Conservation (phyloP, 176 grass and related monocot genomes). For the Cenchrus americanus region DNA sequence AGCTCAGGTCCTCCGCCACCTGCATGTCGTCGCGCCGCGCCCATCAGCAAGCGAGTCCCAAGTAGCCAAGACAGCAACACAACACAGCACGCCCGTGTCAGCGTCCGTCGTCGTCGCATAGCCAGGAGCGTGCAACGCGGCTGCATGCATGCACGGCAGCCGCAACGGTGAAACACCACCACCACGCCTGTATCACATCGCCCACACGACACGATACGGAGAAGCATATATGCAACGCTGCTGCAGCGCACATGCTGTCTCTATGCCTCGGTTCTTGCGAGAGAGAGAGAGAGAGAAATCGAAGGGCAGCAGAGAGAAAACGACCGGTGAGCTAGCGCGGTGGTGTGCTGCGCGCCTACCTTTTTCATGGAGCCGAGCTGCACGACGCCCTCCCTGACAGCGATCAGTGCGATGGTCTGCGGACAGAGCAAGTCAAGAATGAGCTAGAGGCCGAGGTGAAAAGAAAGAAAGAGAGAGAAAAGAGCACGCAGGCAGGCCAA, state of each 20-base stretch:
- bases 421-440: constrained; percentile 7
- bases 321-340: background rate
- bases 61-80: too few relatives aligned
- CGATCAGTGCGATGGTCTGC: constrained; percentile 95
- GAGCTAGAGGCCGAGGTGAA: background rate
- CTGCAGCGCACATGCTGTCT: background rate
- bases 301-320: background rate
- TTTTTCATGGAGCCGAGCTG: constrained; percentile 95
- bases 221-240: background rate
- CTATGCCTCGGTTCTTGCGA: constrained; percentile 25
- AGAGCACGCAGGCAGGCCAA: background rate
- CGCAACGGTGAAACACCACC: background rate
- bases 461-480: background rate
- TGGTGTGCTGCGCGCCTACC: constrained; percentile 33
- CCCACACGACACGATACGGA: background rate
- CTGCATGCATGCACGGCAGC: constrained; percentile 26
- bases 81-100: constrained; percentile 3
- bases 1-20: constrained; percentile 90
- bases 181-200: background rate
- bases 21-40: background rate
- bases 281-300: background rate
- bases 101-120: background rate
- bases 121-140: constrained; percentile 11
- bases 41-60: background rate
- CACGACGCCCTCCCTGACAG: constrained; percentile 94